phyloP scores from a whole-genome alignment of 2,329 filamentous ascomycete species.

The Stromatinia cepivora region DNA sequence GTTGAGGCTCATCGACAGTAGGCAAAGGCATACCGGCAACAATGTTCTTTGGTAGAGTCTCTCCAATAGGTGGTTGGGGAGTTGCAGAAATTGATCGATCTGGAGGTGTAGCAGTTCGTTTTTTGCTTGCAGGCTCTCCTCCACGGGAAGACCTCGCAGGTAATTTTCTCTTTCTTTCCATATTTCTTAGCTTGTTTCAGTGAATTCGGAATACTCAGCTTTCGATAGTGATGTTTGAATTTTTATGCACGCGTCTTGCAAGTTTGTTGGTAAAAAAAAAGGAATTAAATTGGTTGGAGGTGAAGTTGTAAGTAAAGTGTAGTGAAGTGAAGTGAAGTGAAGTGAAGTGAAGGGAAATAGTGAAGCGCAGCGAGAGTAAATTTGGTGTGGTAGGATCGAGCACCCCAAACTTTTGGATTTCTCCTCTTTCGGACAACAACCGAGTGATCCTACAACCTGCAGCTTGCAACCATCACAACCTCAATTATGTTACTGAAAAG shows the following conservation, averaged over 20 bases:
- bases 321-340: not conserved
- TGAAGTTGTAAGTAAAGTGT: not conserved
- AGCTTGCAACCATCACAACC: not conserved
- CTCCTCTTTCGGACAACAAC: not conserved
- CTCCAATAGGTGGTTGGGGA: constrained; percentile 41
- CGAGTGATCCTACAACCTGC: not conserved
- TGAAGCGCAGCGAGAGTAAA: not conserved
- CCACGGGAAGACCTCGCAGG: constrained; percentile 60
- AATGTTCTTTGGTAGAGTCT: constrained; percentile 61
- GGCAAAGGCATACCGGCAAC: constrained; percentile 68
- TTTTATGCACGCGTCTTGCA: not conserved
- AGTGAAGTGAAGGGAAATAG: not conserved
- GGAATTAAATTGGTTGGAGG: not conserved
- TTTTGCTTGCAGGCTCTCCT: constrained; percentile 60
- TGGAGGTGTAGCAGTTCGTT: constrained; percentile 56
- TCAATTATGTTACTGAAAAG: not conserved
- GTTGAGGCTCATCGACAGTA: constrained; percentile 66
- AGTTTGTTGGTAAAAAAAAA: not conserved
- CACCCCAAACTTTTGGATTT: not conserved
- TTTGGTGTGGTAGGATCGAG: not conserved
- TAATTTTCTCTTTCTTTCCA: constrained; percentile 68
- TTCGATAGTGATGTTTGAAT: not conserved
- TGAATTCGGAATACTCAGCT: too few species aligned
- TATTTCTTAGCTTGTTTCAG: constrained; percentile 38
- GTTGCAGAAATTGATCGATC: constrained; percentile 47